These are phyloP conservation scores for Nicotiana sylvestris DNA, from an alignment of 257 asterid genomes.

Conservation along the genomic window DNA sequence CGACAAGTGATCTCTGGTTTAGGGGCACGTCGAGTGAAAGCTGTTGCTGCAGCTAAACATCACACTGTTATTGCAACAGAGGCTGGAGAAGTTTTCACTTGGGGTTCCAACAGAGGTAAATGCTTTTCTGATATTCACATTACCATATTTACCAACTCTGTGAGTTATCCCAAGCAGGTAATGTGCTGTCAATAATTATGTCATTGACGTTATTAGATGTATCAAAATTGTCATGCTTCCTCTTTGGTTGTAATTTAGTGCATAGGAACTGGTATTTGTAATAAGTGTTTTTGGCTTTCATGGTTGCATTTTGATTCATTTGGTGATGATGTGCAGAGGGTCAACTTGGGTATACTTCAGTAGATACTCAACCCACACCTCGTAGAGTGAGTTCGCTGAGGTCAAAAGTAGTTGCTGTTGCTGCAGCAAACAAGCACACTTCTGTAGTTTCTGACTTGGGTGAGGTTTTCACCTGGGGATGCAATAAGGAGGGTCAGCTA, in stretches of 20 bases:
- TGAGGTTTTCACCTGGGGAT: constrained; percentile 97
- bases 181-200: neutral
- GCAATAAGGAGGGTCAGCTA: constrained; percentile 99
- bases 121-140: neutral
- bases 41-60: constrained; percentile 97
- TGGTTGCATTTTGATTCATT: constrained; percentile 11
- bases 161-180: neutral
- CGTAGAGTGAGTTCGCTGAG: constrained; percentile 85
- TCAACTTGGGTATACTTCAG: constrained; percentile 98
- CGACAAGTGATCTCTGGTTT: constrained; percentile 86
- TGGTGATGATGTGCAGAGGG: constrained; percentile 67
- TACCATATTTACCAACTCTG: neutral
- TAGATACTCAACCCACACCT: constrained; percentile 95
- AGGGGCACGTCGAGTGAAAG: constrained; percentile 87
- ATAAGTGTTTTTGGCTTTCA: neutral
- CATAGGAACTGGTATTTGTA: neutral
- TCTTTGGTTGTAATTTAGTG: neutral
- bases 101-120: constrained; percentile 99
- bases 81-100: constrained; percentile 92
- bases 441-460: constrained; percentile 87
- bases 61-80: constrained; percentile 93
- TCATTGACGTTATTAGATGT: neutral
- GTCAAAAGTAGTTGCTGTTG: constrained; percentile 72
- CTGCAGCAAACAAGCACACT: constrained; percentile 98
- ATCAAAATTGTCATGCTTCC: constrained; percentile 8